Base-by-base conservation (phyloP, 225 moss, liverwort and hornwort genomes). In the Ulota crispa region DNA sequence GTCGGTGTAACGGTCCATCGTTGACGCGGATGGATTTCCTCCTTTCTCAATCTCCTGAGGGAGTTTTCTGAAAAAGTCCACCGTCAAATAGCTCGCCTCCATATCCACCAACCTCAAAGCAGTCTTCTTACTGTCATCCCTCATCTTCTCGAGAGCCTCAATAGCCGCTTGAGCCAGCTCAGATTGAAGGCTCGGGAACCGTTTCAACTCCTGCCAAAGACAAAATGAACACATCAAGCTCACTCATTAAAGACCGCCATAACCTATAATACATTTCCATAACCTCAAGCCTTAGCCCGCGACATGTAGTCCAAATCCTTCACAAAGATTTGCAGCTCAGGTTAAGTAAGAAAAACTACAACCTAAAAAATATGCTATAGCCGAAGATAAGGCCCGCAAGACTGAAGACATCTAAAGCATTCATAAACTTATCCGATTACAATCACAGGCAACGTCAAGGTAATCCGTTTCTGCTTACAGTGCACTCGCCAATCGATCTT, bases 1-100 rank as follows among this genome's bases (percentile, higher is more conserved):
- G 36, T 98, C 95, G 14, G 94, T 98, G 72, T 98, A 98, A 61
- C 98, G 93, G 64, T 98, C 98, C 92, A 89, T 86, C n/a, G 91
- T 87, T 64, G 93, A 88, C 37, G 93, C 85, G 47, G 83, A 85
- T 12, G 98, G 90, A 61, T 92, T 98, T 83, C 94, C 93, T 68
- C 95, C 94, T 85, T 95, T 98, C 81, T 98, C 95, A 42, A 94
- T 85, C 81, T 98, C 98, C 82, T 98, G 94, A 76, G 98, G 98
- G 10, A 98, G 98, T 70, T 98, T 95, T 19, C 94, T 84, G 83
- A 98, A 98, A 70, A 98, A 98, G 28, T 95, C 98, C 24, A 95
- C 98, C 1, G 98, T 98, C 57, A 98, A 88, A 86, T 98, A 98
- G 83, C 98, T 95, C 14, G 95, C 76, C 81, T 98, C 98, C 98